These are phyloP conservation scores for Sporothrix sp. DNA, from an alignment of 2,329 filamentous ascomycete genomes.

Conservation along the genomic window DNA sequence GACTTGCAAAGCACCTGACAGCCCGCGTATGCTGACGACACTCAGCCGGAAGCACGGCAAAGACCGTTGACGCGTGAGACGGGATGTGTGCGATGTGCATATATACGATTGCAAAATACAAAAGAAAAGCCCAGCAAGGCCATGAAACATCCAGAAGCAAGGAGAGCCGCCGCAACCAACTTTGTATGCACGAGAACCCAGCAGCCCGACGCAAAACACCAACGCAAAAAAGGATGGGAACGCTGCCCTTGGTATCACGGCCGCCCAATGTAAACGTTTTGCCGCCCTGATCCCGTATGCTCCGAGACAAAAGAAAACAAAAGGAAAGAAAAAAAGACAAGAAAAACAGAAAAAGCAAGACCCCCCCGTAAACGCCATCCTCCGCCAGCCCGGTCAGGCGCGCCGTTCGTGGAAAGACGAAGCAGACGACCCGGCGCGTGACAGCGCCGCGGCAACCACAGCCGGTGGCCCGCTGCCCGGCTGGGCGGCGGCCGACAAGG, in stretches of 20 bases:
- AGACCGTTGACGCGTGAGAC: no score
- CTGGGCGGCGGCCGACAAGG: background rate
- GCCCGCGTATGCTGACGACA: no score
- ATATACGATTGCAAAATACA: no score
- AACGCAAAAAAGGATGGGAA: background rate
- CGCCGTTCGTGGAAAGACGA: background rate
- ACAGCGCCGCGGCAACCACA: slow-evolving; percentile 6
- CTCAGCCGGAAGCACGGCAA: no score
- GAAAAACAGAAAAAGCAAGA: background rate
- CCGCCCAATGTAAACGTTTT: no score
- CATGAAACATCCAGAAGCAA: background rate
- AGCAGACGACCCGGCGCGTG: background rate
- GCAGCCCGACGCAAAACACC: background rate
- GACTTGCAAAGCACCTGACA: no score
- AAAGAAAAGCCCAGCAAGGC: no score
- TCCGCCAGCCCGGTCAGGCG: background rate
- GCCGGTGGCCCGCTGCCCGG: slow-evolving; percentile 4
- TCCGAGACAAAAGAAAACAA: background rate
- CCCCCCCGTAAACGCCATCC: background rate
- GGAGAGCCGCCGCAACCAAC: background rate
- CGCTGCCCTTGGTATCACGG: no score
- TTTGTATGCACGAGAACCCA: no score
- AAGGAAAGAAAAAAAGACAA: background rate
- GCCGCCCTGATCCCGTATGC: no score
- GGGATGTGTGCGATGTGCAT: no score